Conservation (phyloP, 805 yeast species). For the Candida glaebosa region DNA sequence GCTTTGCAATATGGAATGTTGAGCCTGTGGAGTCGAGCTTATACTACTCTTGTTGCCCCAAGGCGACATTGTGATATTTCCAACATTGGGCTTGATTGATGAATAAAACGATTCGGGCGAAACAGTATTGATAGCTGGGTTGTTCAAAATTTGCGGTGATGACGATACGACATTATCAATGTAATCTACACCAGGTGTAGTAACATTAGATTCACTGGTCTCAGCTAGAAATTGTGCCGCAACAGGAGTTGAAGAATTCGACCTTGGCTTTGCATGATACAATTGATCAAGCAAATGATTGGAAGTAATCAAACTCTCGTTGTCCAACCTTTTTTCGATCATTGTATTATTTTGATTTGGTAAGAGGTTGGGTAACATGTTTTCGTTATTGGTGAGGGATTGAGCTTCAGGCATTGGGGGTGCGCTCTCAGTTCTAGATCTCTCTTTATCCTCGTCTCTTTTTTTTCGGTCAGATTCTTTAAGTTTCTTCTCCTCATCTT, state of each 20-base stretch:
- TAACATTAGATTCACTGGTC: not conserved
- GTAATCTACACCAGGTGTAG: constrained; percentile 1
- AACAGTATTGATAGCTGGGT: constrained; percentile 7
- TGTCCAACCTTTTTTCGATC: not conserved
- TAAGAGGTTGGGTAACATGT: not conserved
- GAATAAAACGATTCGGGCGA: constrained; percentile 2
- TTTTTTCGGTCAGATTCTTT: constrained; percentile 14
- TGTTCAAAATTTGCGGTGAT: not conserved
- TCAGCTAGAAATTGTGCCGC: not conserved
- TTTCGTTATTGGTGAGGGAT: constrained; percentile 2
- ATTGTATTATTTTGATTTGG: not conserved
- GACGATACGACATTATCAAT: not conserved
- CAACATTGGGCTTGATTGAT: not conserved
- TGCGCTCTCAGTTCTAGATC: constrained; percentile 7
- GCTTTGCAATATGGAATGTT: not conserved
- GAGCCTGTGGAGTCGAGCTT: not conserved
- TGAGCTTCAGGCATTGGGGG: not conserved
- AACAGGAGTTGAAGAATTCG: constrained; percentile 7
- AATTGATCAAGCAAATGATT: constrained; percentile 32
- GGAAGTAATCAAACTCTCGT: constrained; percentile 3
- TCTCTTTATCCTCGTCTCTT: constrained; percentile 15
- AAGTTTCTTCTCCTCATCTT: constrained; percentile 22
- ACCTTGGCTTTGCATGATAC: constrained; percentile 30
- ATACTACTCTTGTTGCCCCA: constrained; percentile 2
- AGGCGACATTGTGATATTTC: constrained; percentile 1